phyloP scores from a whole-genome alignment of 2,329 filamentous ascomycete species.

The Alternaria rosae region DNA sequence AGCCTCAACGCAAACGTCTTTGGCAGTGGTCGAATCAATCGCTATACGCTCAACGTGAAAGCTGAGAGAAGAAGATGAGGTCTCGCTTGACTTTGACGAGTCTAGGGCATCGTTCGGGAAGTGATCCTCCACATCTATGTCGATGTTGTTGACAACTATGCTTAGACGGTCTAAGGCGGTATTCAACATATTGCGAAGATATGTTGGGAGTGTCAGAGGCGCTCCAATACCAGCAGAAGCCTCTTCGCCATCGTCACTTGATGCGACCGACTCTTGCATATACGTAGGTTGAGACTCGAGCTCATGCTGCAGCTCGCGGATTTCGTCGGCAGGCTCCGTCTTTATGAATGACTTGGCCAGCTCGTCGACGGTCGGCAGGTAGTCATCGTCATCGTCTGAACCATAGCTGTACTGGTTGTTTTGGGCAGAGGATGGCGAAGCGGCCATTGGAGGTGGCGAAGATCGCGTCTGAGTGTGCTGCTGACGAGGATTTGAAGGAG shows the following conservation, averaged over 20 bases:
- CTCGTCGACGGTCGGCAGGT: constrained; percentile 73
- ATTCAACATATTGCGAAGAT: constrained; percentile 75
- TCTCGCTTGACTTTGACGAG: constrained; percentile 56
- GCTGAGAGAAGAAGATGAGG: constrained; percentile 67
- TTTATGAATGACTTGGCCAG: constrained; percentile 81
- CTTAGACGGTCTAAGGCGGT: constrained; percentile 76
- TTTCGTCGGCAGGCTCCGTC: constrained; percentile 71
- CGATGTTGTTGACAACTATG: constrained; percentile 70
- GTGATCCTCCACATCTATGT: constrained; percentile 69
- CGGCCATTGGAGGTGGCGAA: constrained; percentile 6
- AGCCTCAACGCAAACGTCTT: constrained; percentile 34
- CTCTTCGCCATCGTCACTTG: constrained; percentile 69
- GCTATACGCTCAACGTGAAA: constrained; percentile 70
- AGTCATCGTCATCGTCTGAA: constrained; percentile 44
- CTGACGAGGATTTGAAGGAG: constrained; percentile 9
- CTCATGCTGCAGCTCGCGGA: constrained; percentile 72
- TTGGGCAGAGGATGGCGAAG: constrained; percentile 18
- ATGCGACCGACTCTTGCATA: constrained; percentile 66
- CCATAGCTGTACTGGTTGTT: constrained; percentile 25
- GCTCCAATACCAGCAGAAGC: constrained; percentile 72
- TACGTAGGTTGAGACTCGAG: constrained; percentile 69
- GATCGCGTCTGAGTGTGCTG: constrained; percentile 15
- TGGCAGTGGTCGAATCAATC: constrained; percentile 66
- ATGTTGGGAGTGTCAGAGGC: constrained; percentile 71
- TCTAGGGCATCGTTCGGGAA: constrained; percentile 59